Conservation (phyloP, 2,329 filamentous ascomycete genomes). For the Beauveria bassiana region DNA sequence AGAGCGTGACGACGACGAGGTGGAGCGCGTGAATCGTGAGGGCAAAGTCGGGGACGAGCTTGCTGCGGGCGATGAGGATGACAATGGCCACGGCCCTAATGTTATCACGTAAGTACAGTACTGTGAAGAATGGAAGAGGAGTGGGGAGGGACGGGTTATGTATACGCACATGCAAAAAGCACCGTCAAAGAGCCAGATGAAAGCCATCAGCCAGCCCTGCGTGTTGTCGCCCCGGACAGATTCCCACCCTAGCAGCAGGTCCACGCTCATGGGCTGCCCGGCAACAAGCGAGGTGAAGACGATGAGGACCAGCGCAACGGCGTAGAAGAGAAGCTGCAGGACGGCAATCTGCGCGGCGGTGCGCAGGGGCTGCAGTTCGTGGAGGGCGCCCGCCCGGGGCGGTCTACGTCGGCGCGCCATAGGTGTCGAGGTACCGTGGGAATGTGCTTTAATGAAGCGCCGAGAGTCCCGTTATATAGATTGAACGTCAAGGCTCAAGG, state of each 20-base stretch:
- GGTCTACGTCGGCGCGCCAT: slow-evolving; percentile 52
- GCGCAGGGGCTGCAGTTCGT: slow-evolving; percentile 53
- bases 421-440: not conserved
- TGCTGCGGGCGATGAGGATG: slow-evolving; percentile 76
- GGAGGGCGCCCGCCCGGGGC: slow-evolving; percentile 51
- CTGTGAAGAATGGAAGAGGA: not conserved
- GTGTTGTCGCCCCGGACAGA: slow-evolving; percentile 54
- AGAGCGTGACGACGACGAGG: slow-evolving; percentile 68
- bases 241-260: slow-evolving; percentile 51
- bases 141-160: not conserved
- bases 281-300: slow-evolving; percentile 52
- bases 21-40: slow-evolving; percentile 82
- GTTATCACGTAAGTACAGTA: not conserved
- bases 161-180: slow-evolving; percentile 40
- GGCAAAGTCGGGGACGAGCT: slow-evolving; percentile 91
- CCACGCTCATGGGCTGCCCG: slow-evolving; percentile 45
- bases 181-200: slow-evolving; percentile 50
- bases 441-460: not conserved
- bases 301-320: slow-evolving; percentile 41
- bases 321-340: slow-evolving; percentile 50
- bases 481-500: not conserved
- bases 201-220: slow-evolving; percentile 51
- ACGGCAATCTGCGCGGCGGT: slow-evolving; percentile 52
- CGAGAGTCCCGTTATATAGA: not conserved
- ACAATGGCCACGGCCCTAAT: slow-evolving; percentile 77